phyloP scores from a whole-genome alignment of 345 rosid genomes.

The Litchi chinensis region DNA sequence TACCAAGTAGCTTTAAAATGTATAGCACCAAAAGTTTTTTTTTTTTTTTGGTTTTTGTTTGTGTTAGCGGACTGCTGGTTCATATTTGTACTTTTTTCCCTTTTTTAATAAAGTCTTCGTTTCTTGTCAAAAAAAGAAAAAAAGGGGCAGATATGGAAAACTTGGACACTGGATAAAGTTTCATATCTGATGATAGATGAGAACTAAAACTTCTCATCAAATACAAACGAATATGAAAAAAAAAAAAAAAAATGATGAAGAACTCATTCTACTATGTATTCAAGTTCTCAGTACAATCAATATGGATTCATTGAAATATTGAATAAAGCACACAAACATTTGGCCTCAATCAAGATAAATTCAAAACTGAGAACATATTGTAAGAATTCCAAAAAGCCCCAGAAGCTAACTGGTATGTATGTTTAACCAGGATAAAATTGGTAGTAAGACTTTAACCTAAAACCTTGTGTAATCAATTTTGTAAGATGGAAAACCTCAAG shows the following conservation, averaged over 20 bases:
- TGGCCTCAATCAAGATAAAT: background rate
- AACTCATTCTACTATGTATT: background rate
- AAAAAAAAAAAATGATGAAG: background rate
- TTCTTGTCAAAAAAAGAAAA: too few species aligned
- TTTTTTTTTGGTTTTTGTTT: too few species aligned
- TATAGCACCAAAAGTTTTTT: too few species aligned
- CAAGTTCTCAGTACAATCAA: background rate
- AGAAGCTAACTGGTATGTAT: background rate
- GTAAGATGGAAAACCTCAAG: background rate
- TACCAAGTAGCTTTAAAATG: background rate
- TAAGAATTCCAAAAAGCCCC: background rate
- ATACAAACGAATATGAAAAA: background rate
- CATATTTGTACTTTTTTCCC: too few species aligned
- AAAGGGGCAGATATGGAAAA: background rate
- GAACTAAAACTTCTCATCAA: background rate
- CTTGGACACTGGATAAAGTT: background rate
- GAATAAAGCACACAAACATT: background rate
- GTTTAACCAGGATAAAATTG: constrained; percentile 2
- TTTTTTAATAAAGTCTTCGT: too few species aligned
- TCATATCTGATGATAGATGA: background rate
- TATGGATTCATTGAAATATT: background rate
- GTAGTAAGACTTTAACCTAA: background rate
- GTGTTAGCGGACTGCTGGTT: too few species aligned
- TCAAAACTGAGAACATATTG: background rate
- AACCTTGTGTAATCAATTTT: background rate